Evolutionary conservation across 495 filamentous ascomycete genomes (phyloP).

Genomic region (Neurospora terricola): DNA sequence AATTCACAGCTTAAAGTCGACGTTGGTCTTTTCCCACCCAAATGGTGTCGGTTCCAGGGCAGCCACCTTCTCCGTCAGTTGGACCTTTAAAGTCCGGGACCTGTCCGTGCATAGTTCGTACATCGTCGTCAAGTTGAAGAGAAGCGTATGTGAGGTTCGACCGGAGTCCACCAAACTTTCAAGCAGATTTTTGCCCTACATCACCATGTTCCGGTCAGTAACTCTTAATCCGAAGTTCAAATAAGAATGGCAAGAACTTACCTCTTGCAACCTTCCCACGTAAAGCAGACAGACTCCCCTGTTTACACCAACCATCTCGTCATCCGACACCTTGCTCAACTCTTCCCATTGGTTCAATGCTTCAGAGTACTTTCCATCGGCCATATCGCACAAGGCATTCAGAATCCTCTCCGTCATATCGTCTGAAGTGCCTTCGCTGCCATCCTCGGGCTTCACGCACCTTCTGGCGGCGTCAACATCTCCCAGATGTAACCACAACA

Average conservation of each 20-base stretch:
- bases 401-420: slow-evolving; percentile 34
- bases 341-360: slow-evolving; percentile 56
- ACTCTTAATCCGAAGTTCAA: neutral
- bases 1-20: slow-evolving; percentile 68
- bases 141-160: slow-evolving; percentile 58
- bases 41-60: slow-evolving; percentile 29
- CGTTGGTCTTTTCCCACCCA: slow-evolving; percentile 61
- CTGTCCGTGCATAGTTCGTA: slow-evolving; percentile 86
- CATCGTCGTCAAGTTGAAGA: slow-evolving; percentile 84
- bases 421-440: slow-evolving; percentile 4
- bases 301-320: slow-evolving; percentile 65
- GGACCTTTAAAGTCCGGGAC: slow-evolving; percentile 54
- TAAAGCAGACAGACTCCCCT: slow-evolving; percentile 76
- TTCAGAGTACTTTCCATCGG: slow-evolving; percentile 59
- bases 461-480: slow-evolving; percentile 58
- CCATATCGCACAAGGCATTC: slow-evolving; percentile 60
- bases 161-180: slow-evolving; percentile 52
- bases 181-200: slow-evolving; percentile 50
- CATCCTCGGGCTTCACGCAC: slow-evolving; percentile 26
- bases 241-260: slow-evolving; percentile 22
- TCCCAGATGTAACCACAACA: slow-evolving; percentile 67
- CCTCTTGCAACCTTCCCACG: slow-evolving; percentile 63
- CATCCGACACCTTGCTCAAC: slow-evolving; percentile 33
- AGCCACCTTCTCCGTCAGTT: slow-evolving; percentile 60
- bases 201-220: slow-evolving; percentile 7